Conservation (phyloP, 306 rosid genomes). For the Cucumis cinereus region DNA sequence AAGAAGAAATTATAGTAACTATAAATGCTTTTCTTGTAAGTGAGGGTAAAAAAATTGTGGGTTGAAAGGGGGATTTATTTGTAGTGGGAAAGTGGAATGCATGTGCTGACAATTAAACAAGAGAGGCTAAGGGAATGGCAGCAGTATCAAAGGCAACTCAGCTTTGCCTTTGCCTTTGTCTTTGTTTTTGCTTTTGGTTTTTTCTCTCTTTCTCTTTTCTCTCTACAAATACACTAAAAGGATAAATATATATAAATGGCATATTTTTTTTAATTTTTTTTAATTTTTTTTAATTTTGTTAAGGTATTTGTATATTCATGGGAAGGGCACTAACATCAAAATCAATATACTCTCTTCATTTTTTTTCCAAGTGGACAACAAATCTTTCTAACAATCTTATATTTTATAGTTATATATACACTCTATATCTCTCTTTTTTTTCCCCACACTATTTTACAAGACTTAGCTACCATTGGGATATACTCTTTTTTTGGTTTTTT, state of each 20-base stretch:
- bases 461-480: background rate
- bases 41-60: constrained; percentile 72
- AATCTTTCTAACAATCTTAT: background rate
- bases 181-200: background rate
- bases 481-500: background rate
- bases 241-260: background rate
- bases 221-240: constrained; percentile 3
- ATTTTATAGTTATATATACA: background rate
- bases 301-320: constrained; percentile 8
- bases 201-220: background rate
- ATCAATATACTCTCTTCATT: background rate
- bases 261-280: too few species aligned
- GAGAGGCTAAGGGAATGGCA: constrained; percentile 34
- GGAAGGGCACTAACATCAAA: constrained; percentile 2
- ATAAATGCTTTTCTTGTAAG: constrained; percentile 75
- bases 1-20: background rate
- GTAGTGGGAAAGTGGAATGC: constrained; percentile 93
- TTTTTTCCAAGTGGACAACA: background rate
- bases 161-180: constrained; percentile 32
- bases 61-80: constrained; percentile 66
- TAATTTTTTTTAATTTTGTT: background rate
- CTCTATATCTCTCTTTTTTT: background rate
- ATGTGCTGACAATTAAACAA: constrained; percentile 85
- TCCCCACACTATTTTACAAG: background rate
- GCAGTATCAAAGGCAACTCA: constrained; percentile 72